Evolutionary conservation across 2,329 filamentous ascomycete species (phyloP), one percentile per base, ranked within the genome.

Genomic region (Fusarium xylarioides): DNA sequence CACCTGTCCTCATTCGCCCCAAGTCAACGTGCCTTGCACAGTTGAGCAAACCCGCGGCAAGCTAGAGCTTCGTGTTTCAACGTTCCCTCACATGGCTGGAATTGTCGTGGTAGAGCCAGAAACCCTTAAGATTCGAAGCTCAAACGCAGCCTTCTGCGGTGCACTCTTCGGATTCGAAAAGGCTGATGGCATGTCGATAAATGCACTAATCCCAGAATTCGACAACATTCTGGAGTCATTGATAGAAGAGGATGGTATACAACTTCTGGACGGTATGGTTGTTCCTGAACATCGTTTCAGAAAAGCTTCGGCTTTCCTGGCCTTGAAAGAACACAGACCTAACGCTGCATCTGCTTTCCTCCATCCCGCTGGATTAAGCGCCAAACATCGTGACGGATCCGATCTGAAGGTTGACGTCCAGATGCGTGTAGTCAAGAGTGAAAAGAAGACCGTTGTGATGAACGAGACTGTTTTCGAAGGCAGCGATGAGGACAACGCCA

Each of bases 251-350:
- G 95, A 99, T 76, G 91, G 93, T 44, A 88, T 98, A 56, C 88
- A 91, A 57, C 86, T 98, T 32, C 88, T 93, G 16, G 96, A 99
- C 81, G 96, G 96, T n/a, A 95, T 98, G 77, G 95, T 99, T 21
- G 92, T 99, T 63, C 95, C 96, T 3, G 96, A 99, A 81, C 95
- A 98, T 80, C 97, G 94, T 78, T 98, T 99, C 83, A 91, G 96
- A 65, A 91, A 95, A 74, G 96, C 96, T 11, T 90, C 94, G 65
- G 94, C 95, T 8, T 89, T 97, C 59, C 87, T 97, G 30, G 93
- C 93, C 5, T 86, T 98, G 63, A 91, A 93, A 62, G 93, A 98
- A 80, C 94, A 93, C 34, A 93, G 91, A 50, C 89, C 91, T 49
- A 94, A 97, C 82, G 92, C 92, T 12, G 89, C 92, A 2, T 89